These are phyloP conservation scores for Sambucus nigra DNA, from an alignment of 129 eudicot species.

Conservation along the genomic window DNA sequence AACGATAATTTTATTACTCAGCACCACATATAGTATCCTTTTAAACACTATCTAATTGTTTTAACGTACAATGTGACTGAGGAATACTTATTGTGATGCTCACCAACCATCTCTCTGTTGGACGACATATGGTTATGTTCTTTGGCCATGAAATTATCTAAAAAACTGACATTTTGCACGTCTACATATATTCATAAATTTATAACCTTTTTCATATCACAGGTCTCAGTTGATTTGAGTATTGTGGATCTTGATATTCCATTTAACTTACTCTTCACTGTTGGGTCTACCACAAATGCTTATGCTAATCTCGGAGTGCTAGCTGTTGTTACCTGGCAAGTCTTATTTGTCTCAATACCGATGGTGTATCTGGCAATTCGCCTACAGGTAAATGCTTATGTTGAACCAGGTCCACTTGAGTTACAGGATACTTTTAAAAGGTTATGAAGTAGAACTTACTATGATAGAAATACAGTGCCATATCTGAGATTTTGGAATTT, in stretches of 20 bases:
- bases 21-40: no score
- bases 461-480: no score
- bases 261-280: conserved; percentile 42
- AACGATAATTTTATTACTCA: no score
- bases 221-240: conserved; percentile 85
- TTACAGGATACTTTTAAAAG: no score
- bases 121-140: neutral
- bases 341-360: conserved; percentile 67
- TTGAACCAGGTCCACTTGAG: neutral
- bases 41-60: no score
- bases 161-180: neutral
- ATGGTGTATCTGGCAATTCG: conserved; percentile 60
- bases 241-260: conserved; percentile 94
- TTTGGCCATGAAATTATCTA: neutral
- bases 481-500: neutral
- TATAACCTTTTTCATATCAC: conserved; percentile 6
- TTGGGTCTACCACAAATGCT: conserved; percentile 51
- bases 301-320: conserved; percentile 54
- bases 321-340: conserved; percentile 81
- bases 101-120: no score
- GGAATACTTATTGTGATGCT: no score
- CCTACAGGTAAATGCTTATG: conserved; percentile 60
- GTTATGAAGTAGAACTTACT: no score
- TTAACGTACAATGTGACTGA: no score
- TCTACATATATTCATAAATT: neutral